Base-by-base conservation (phyloP, 331 rosid genomes). In the Stylosanthes scabra region DNA sequence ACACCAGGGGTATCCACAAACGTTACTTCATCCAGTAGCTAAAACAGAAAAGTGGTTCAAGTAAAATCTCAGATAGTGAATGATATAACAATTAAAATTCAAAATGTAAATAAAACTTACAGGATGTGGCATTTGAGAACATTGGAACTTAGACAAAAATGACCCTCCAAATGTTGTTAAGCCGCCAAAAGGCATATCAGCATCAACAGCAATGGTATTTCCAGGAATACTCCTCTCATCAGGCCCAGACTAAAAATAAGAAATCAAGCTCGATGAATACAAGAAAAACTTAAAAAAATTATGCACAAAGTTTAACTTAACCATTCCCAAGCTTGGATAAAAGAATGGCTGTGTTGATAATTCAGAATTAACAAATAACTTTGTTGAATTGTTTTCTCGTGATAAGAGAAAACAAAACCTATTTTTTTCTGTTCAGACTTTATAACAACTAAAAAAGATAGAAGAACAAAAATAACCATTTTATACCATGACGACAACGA, bases 141-240 rank as follows among this genome's bases (percentile, higher is more conserved):
- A 95, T 76, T 95, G 91, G 66, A 95, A 95, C 78, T 95, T 95
- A 0, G 97, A 95, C 20, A 95, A 74, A 74, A 95, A 95, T 20
- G 97, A 86, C 46, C 97, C 97, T 59, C 99, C 97, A 71, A 90
- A 95, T 44, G 91, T 74, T 81, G 97, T 78, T 40, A 95, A 55
- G 40, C 97, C 93, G 71, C 91, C 42, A 68, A 87, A 95, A 76
- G 99, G 99, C 99, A 92, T 88, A 28, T 92, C 93, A 34, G 99
- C 99, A 65, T 91, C 87, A 84, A 95, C 99, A 40, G 91, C 99
- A 5, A 92, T 77, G 7, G 97, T 95, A 83, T 95, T 92, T 66
- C 99, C 97, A n/a, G 97, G 99, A 81, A 92, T 79, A 78, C 96
- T 95, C 78, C 99, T 90, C 84, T 92, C 97, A 75, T 95, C 99